A percentile compares a stretch with the other conserved stretches of the same genome.
Conservation (phyloP, 108 stramenopile species). For the Cyclotella sp. region DNA sequence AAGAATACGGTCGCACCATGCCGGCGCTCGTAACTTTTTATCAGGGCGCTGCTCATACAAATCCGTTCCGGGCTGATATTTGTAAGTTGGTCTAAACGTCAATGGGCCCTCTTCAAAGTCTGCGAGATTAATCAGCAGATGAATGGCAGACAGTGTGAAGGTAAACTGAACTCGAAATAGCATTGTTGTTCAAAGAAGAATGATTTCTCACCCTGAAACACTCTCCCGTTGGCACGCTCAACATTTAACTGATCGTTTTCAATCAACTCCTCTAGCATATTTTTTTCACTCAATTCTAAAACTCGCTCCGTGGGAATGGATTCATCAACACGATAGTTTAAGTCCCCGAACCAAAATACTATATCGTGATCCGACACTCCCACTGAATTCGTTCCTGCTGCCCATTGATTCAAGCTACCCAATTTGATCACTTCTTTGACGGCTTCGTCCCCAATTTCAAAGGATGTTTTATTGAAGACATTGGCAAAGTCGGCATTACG, state of each 20-base stretch:
- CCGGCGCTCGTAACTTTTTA: conserved; percentile 98
- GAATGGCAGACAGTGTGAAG: neutral
- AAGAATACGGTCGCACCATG: conserved; percentile 99
- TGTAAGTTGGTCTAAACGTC: conserved; percentile 95
- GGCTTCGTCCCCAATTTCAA: conserved; percentile 90
- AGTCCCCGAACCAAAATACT: conserved; percentile 97
- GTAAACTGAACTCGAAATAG: no score
- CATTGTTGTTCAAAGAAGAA: no score
- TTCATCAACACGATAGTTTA: conserved; percentile 98
- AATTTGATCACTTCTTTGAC: conserved; percentile 80
- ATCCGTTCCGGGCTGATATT: conserved; percentile 97
- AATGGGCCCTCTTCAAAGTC: conserved; percentile 94
- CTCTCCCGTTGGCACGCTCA: conserved; percentile 91
- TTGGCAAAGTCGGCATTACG: conserved; percentile 95
- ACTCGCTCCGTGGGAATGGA: conserved; percentile 85
- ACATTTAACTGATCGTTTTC: conserved; percentile 96
- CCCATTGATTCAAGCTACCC: conserved; percentile 83
- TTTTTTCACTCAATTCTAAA: conserved; percentile 65
- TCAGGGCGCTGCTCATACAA: conserved; percentile 95
- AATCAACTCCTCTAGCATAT: conserved; percentile 72
- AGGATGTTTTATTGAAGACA: conserved; percentile 80
- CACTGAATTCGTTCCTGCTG: conserved; percentile 64
- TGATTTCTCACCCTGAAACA: conserved; percentile 60
- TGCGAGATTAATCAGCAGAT: neutral
- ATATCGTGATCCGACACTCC: conserved; percentile 92